These are phyloP conservation scores for Ascochyta lentis DNA, from an alignment of 2,329 filamentous ascomycete genomes.

Conservation along the genomic window DNA sequence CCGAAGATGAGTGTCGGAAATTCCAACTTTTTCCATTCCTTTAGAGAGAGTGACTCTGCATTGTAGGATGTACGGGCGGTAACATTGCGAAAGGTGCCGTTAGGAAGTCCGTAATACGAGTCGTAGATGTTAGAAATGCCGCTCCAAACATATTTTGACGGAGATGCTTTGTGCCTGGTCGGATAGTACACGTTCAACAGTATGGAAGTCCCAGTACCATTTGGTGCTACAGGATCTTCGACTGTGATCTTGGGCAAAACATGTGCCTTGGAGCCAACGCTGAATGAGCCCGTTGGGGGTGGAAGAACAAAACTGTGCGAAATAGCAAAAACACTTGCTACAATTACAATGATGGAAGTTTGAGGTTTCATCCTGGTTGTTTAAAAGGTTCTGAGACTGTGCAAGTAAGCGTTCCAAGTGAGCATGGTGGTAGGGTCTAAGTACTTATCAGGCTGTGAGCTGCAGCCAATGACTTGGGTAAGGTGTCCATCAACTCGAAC, in stretches of 20 bases:
- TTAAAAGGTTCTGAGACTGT: too few relatives aligned
- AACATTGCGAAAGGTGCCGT: too few relatives aligned
- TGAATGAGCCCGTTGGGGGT: constrained; percentile 23
- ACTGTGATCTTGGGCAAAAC: constrained; percentile 17
- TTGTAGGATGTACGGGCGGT: too few relatives aligned
- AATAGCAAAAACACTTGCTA: neutral
- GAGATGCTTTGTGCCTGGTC: constrained; percentile 10
- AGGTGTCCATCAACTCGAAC: too few relatives aligned
- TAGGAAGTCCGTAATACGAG: neutral
- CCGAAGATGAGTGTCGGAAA: constrained; percentile 19
- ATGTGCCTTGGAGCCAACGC: constrained; percentile 20
- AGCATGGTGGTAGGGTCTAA: too few relatives aligned
- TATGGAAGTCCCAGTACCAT: constrained; percentile 15
- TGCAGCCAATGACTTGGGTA: too few relatives aligned
- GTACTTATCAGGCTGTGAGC: too few relatives aligned
- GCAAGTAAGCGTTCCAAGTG: too few relatives aligned
- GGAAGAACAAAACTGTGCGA: constrained; percentile 15
- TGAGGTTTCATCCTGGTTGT: too few relatives aligned
- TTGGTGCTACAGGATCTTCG: constrained; percentile 22
- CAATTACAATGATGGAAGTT: constrained; percentile 21
- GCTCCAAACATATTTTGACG: constrained; percentile 4
- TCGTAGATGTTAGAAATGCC: neutral
- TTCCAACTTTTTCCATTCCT: neutral
- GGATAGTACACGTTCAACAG: constrained; percentile 26
- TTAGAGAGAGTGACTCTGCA: neutral